Conservation (phyloP, 2,329 filamentous ascomycete species). For the Neoascochyta sp. region DNA sequence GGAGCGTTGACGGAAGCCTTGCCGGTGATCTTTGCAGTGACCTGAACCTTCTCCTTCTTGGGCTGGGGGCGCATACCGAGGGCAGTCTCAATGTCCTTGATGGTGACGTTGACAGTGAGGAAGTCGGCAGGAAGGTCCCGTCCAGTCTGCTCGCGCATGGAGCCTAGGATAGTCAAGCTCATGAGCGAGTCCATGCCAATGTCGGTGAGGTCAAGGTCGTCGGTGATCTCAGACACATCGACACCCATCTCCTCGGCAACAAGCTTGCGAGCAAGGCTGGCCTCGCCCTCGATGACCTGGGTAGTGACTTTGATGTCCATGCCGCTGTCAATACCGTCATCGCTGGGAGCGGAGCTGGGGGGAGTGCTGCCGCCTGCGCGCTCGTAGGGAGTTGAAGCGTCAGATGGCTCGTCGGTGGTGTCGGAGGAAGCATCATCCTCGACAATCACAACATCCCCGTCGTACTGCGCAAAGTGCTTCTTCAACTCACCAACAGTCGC, state of each 20-base stretch:
- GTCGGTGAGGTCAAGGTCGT: conserved; percentile 59
- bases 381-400: conserved; percentile 44
- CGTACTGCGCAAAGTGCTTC: conserved; percentile 51
- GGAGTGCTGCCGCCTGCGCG: conserved; percentile 45
- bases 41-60: conserved; percentile 36
- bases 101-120: conserved; percentile 58
- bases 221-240: conserved; percentile 54
- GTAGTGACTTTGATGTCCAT: conserved; percentile 31
- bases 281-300: conserved; percentile 35
- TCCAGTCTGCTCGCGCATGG: conserved; percentile 50
- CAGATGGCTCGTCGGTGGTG: conserved; percentile 35
- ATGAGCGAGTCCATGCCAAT: conserved; percentile 55
- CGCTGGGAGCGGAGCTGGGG: conserved; percentile 48
- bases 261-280: conserved; percentile 48
- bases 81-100: conserved; percentile 62
- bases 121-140: conserved; percentile 52
- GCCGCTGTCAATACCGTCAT: conserved; percentile 43
- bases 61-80: conserved; percentile 54
- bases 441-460: conserved; percentile 38
- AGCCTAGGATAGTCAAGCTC: conserved; percentile 50
- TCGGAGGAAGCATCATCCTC: conserved; percentile 44
- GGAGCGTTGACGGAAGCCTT: conserved; percentile 25
- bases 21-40: conserved; percentile 12
- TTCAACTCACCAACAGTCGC: conserved; percentile 60
- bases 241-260: conserved; percentile 61